These are phyloP conservation scores for Rhizoclosmatium globosum DNA, from an alignment of 192 early-diverging fungal species.

Conservation along the genomic window DNA sequence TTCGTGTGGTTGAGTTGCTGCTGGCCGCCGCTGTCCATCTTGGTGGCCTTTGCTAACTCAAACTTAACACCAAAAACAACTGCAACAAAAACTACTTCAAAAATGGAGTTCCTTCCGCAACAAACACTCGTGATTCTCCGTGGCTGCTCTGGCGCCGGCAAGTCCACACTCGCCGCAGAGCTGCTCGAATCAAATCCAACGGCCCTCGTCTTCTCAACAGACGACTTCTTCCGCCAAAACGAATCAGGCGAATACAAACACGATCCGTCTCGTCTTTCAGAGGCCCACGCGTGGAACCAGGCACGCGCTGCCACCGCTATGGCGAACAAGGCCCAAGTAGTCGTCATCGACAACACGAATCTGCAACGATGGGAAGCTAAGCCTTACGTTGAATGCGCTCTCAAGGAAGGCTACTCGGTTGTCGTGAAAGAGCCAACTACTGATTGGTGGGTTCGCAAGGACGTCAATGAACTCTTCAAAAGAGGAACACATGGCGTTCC, in stretches of 20 bases:
- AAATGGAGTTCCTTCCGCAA: neutral
- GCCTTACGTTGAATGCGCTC: slow-evolving; percentile 51
- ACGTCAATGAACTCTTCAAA: slow-evolving; percentile 43
- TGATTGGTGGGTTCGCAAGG: slow-evolving; percentile 48
- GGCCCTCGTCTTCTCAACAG: slow-evolving; percentile 51
- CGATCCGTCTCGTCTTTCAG: slow-evolving; percentile 40
- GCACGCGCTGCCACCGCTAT: slow-evolving; percentile 39
- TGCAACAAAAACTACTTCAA: too few relatives aligned
- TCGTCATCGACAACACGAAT: slow-evolving; percentile 65
- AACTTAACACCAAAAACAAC: too few relatives aligned
- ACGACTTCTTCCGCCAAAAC: slow-evolving; percentile 51
- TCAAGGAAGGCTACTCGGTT: slow-evolving; percentile 45
- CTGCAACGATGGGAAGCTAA: slow-evolving; percentile 53
- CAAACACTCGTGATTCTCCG: neutral
- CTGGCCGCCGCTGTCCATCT: slow-evolving; percentile 1
- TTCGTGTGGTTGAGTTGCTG: neutral
- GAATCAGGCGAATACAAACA: slow-evolving; percentile 40
- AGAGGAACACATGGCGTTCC: slow-evolving; percentile 54
- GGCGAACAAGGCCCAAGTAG: neutral
- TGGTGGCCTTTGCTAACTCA: neutral
- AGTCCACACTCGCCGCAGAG: slow-evolving; percentile 50
- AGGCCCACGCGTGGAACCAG: slow-evolving; percentile 57
- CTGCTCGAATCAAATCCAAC: neutral
- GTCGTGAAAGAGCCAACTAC: slow-evolving; percentile 50
- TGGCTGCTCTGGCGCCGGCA: slow-evolving; percentile 53